A percentile compares a stretch with the other conserved stretches of the same genome.
Conservation (phyloP, 2,329 filamentous ascomycete genomes). For the Hansfordia pulvinata region DNA sequence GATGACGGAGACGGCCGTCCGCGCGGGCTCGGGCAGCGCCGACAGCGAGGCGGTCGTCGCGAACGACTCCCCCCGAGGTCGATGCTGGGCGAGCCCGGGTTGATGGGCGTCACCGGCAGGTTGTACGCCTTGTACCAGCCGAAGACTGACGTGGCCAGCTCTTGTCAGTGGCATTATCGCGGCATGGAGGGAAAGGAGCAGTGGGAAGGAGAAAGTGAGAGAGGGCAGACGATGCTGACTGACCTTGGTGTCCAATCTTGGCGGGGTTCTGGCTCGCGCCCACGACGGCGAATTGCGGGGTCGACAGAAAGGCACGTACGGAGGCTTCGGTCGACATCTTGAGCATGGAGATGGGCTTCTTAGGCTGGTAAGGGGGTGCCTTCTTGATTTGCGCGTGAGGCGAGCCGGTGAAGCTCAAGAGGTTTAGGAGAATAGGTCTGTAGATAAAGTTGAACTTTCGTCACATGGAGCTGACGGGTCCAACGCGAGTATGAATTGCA, state of each 20-base stretch:
- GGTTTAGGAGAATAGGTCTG: too few species aligned
- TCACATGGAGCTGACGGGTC: too few species aligned
- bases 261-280: slow-evolving; percentile 73
- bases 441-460: too few species aligned
- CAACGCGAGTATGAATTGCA: too few species aligned
- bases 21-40: slow-evolving; percentile 48
- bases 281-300: slow-evolving; percentile 71
- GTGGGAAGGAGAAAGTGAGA: slow-evolving; percentile 1
- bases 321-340: slow-evolving; percentile 55
- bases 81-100: slow-evolving; percentile 56
- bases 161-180: slow-evolving; percentile 3
- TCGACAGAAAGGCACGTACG: slow-evolving; percentile 68
- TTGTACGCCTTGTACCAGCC: slow-evolving; percentile 73
- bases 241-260: slow-evolving; percentile 86
- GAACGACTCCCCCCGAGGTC: slow-evolving; percentile 44
- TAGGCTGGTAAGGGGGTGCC: slow-evolving; percentile 1
- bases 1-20: slow-evolving; percentile 73
- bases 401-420: too few species aligned
- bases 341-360: slow-evolving; percentile 3
- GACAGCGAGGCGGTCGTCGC: slow-evolving; percentile 51
- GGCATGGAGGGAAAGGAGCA: slow-evolving; percentile 1
- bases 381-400: too few species aligned
- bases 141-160: slow-evolving; percentile 46
- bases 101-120: slow-evolving; percentile 71
- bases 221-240: slow-evolving; percentile 8